Evolutionary conservation across 495 filamentous ascomycete species (phyloP).

Genomic region (Penicillium diatomitis): DNA sequence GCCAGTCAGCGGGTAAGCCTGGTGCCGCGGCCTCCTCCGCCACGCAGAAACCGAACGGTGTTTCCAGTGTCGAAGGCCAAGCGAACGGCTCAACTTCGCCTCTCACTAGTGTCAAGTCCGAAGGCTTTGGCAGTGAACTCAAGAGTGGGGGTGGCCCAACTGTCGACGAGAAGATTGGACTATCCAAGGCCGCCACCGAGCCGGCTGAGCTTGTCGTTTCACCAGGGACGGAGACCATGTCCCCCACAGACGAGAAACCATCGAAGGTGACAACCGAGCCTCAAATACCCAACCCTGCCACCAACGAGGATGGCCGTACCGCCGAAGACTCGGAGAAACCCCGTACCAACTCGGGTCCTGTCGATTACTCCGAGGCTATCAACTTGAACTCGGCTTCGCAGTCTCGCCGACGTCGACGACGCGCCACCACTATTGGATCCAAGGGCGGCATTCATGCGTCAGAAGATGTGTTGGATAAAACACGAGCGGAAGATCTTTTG

Average conservation of each 20-base stretch:
- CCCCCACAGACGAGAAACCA: slow-evolving; percentile 37
- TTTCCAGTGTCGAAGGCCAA: slow-evolving; percentile 29
- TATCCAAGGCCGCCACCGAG: slow-evolving; percentile 1
- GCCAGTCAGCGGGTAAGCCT: slow-evolving; percentile 32
- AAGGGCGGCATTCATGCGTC: slow-evolving; percentile 59
- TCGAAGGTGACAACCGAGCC: slow-evolving; percentile 22
- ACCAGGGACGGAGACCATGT: slow-evolving; percentile 14
- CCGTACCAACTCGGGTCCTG: slow-evolving; percentile 24
- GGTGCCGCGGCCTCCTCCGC: slow-evolving; percentile 16
- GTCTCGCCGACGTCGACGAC: slow-evolving; percentile 48
- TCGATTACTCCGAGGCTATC: slow-evolving; percentile 41
- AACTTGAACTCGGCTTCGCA: slow-evolving; percentile 32
- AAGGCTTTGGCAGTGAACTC: slow-evolving; percentile 10
- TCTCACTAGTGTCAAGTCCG: slow-evolving; percentile 11
- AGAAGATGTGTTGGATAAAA: slow-evolving; percentile 63
- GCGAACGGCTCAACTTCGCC: slow-evolving; percentile 13
- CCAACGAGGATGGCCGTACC: slow-evolving; percentile 15
- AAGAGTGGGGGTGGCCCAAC: slow-evolving; percentile 16
- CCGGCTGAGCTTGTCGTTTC: background rate
- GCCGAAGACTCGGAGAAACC: slow-evolving; percentile 27
- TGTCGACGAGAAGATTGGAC: slow-evolving; percentile 20
- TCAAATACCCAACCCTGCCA: slow-evolving; percentile 10
- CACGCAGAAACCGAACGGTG: slow-evolving; percentile 29
- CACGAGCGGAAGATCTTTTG: slow-evolving; percentile 72
- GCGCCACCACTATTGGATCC: slow-evolving; percentile 68